These are phyloP conservation scores for Debaryomyces castellii DNA, from an alignment of 805 yeast species.

Conservation along the genomic window DNA sequence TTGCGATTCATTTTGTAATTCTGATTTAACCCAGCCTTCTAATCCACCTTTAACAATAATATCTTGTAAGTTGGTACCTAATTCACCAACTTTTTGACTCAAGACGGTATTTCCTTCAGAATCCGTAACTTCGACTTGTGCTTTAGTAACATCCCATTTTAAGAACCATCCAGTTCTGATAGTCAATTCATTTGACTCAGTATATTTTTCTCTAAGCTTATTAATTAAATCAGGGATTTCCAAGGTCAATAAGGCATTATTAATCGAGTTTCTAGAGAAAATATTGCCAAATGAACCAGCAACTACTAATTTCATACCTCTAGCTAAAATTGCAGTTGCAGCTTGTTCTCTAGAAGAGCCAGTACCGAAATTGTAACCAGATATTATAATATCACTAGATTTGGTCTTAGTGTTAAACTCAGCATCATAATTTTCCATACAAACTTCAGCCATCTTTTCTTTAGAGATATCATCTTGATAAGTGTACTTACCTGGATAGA, in stretches of 20 bases:
- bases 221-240: conserved; percentile 88
- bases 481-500: conserved; percentile 98
- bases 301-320: conserved; percentile 89
- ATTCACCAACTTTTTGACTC: conserved; percentile 88
- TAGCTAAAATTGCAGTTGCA: conserved; percentile 94
- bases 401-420: conserved; percentile 80
- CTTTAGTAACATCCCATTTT: conserved; percentile 88
- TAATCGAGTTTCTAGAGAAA: conserved; percentile 92
- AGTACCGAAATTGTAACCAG: conserved; percentile 96
- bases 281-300: conserved; percentile 98
- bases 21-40: conserved; percentile 95
- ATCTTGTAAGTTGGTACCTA: conserved; percentile 93
- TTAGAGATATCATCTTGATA: conserved; percentile 96
- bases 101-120: conserved; percentile 59
- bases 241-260: conserved; percentile 89
- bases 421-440: conserved; percentile 97
- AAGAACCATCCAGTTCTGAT: conserved; percentile 93
- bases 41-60: conserved; percentile 96
- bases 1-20: conserved; percentile 35
- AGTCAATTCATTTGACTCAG: conserved; percentile 66
- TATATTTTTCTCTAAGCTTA: conserved; percentile 69
- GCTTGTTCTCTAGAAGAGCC: conserved; percentile 99
- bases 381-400: conserved; percentile 84
- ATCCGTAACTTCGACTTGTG: conserved; percentile 77
- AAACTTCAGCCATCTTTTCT: conserved; percentile 97